A percentile compares a stretch with the other conserved stretches of the same genome.
Evolutionary conservation across 345 rosid genomes (phyloP).

Genomic region (Pseudoturritis turrita): DNA sequence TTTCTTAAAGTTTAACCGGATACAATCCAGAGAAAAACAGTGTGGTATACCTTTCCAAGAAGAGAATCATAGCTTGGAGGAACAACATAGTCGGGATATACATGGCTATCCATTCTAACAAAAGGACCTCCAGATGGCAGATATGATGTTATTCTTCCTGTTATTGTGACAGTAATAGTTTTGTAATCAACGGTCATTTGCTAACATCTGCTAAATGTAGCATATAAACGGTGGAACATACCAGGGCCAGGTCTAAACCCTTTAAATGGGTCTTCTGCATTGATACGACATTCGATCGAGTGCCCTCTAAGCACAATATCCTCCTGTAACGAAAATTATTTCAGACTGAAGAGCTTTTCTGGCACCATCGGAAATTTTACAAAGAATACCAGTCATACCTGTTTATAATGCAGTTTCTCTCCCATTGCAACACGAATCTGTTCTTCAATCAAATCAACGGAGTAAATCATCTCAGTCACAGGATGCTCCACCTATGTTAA

Average conservation of each 20-base stretch:
- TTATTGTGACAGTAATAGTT: neutral
- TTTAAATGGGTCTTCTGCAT: slow-evolving; percentile 98
- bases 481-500: slow-evolving; percentile 91
- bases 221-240: slow-evolving; percentile 17
- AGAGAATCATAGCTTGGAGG: slow-evolving; percentile 99
- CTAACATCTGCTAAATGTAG: neutral
- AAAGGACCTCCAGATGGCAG: slow-evolving; percentile 99
- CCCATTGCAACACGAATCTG: slow-evolving; percentile 99
- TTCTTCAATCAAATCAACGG: slow-evolving; percentile 95
- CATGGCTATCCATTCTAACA: slow-evolving; percentile 98
- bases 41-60: slow-evolving; percentile 80
- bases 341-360: neutral
- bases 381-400: slow-evolving; percentile 42
- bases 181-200: neutral
- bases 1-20: neutral
- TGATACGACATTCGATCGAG: slow-evolving; percentile 97
- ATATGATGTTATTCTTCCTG: slow-evolving; percentile 95
- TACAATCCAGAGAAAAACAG: slow-evolving; percentile 4
- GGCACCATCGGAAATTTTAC: neutral
- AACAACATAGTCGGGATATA: slow-evolving; percentile 93
- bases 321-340: slow-evolving; percentile 46
- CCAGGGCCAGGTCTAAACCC: slow-evolving; percentile 99
- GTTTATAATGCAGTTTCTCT: slow-evolving; percentile 78
- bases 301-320: slow-evolving; percentile 95
- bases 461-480: slow-evolving; percentile 97